Base-by-base conservation (phyloP, 345 rosid species). In the Arabis alpina region DNA sequence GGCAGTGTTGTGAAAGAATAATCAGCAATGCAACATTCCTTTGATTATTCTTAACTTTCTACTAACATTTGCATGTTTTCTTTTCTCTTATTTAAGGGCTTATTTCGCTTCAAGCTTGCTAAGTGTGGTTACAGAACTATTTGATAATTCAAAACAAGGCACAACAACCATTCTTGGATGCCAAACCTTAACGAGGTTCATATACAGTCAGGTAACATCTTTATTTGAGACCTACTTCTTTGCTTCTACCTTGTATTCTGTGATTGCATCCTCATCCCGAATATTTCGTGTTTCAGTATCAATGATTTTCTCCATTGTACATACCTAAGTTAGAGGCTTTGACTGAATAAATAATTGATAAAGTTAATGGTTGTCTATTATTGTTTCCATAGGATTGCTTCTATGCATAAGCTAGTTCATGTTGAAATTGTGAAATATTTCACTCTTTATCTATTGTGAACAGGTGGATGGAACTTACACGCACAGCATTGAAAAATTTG, bases 381-480 rank as follows among this genome's bases (percentile, higher is more conserved):
- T 32, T 36, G 40, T 8, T 36, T 8, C 40, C 40, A 8, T 36
- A 36, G 40, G 10, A 36, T 36, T 8, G 40, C 74, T 70, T 41
- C 10, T 48, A 39, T 48, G 8, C 41, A n/a, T 48, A 58, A 2
- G 23, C 32, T 48, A 16, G 51, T 53, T 15, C 10, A 45, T 64
- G 58, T 42, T 39, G 51, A 49, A 27, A 30, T 32, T 24, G 55
- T 12, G 27, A 37, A 67, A 16, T 53, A 12, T 53, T 53, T 68
- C 44, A 58, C 32, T 56, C 28, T 74, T 78, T 23, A 62, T 75
- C 32, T 71, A 64, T 19, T 19, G 34, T 56, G 72, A 71, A 67
- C 88, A 94, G 99, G 79, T 81, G 23, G 98, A 89, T 82, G 85
- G 93, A 63, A 86, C 88, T 50, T 94, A 91, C 65, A 60, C 82